Conservation (phyloP, 225 moss, liverwort and hornwort genomes). For the Sphagnum contortum region DNA sequence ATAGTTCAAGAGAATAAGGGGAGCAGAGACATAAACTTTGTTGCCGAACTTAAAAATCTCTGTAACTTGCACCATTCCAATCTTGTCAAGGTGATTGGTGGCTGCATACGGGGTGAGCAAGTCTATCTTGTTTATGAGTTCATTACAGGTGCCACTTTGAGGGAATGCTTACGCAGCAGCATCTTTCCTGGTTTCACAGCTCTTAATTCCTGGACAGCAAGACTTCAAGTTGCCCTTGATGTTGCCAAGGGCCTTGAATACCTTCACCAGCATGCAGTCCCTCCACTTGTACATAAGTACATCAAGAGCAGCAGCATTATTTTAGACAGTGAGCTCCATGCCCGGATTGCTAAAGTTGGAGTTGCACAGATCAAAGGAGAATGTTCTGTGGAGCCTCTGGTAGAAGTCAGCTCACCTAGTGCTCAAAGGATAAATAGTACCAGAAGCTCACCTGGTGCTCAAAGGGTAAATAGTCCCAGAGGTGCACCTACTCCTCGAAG, state of each 20-base stretch:
- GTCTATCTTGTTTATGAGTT: slow-evolving; percentile 66
- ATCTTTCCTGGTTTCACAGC: slow-evolving; percentile 44
- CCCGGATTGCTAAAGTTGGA: slow-evolving; percentile 66
- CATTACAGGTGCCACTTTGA: slow-evolving; percentile 47
- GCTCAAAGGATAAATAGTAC: too few relatives aligned
- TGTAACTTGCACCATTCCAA: slow-evolving; percentile 75
- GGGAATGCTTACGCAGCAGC: slow-evolving; percentile 61
- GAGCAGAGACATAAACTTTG: slow-evolving; percentile 44
- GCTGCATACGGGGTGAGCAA: slow-evolving; percentile 61
- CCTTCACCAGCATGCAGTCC: slow-evolving; percentile 56
- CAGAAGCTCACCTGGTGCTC: too few relatives aligned
- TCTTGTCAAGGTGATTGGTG: slow-evolving; percentile 61
- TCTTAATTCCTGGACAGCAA: slow-evolving; percentile 51
- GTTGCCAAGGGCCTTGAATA: slow-evolving; percentile 86
- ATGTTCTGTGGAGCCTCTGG: slow-evolving; percentile 9
- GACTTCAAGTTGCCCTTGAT: slow-evolving; percentile 70
- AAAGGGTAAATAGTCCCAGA: too few relatives aligned
- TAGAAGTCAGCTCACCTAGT: too few relatives aligned
- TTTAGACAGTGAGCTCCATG: slow-evolving; percentile 60
- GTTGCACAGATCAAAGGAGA: slow-evolving; percentile 70
- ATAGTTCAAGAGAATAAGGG: slow-evolving; percentile 58
- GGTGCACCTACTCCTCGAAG: too few relatives aligned
- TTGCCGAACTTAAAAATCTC: slow-evolving; percentile 57
- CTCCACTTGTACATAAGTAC: slow-evolving; percentile 70
- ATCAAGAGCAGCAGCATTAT: slow-evolving; percentile 74